A percentile compares a stretch with the other conserved stretches of the same genome.
Evolutionary conservation across 345 rosid species (phyloP).

Genomic region (Arabidopsis arenosa): DNA sequence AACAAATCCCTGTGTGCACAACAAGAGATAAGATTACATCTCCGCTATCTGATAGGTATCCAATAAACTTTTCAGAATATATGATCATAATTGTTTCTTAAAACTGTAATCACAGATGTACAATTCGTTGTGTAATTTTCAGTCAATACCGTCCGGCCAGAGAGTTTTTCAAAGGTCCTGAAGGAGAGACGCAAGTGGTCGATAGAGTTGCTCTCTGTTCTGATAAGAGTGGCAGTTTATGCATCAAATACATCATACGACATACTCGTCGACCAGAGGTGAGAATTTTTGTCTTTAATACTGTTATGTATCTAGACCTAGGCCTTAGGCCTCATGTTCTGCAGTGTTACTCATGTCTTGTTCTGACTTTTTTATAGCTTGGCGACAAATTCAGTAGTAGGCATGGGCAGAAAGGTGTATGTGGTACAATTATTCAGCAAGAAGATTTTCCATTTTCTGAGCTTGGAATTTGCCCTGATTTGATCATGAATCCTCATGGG

Average conservation of each 20-base stretch:
- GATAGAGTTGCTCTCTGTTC: constrained; percentile 83
- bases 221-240: constrained; percentile 54
- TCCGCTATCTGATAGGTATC: constrained; percentile 60
- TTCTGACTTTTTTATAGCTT: constrained; percentile 50
- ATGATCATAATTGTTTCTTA: constrained; percentile 18
- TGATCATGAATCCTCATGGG: constrained; percentile 98
- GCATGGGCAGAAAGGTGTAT: constrained; percentile 99
- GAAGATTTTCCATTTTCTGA: constrained; percentile 98
- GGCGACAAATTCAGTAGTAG: constrained; percentile 99
- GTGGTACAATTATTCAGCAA: constrained; percentile 91
- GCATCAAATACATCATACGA: constrained; percentile 74
- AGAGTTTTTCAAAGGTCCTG: constrained; percentile 66
- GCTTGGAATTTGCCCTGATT: constrained; percentile 95
- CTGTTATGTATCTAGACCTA: constrained; percentile 17
- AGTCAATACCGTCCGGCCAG: constrained; percentile 66
- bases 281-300: constrained; percentile 24
- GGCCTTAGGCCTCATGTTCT: constrained; percentile 18
- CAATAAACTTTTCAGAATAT: constrained; percentile 6
- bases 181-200: constrained; percentile 83
- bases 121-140: constrained; percentile 37
- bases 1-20: constrained; percentile 62
- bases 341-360: constrained; percentile 20
- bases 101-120: constrained; percentile 12
- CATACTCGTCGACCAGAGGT: constrained; percentile 99
- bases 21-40: constrained; percentile 41